Base-by-base conservation (phyloP, 768 basidiomycete genomes). In the Tephrocybe rancida region DNA sequence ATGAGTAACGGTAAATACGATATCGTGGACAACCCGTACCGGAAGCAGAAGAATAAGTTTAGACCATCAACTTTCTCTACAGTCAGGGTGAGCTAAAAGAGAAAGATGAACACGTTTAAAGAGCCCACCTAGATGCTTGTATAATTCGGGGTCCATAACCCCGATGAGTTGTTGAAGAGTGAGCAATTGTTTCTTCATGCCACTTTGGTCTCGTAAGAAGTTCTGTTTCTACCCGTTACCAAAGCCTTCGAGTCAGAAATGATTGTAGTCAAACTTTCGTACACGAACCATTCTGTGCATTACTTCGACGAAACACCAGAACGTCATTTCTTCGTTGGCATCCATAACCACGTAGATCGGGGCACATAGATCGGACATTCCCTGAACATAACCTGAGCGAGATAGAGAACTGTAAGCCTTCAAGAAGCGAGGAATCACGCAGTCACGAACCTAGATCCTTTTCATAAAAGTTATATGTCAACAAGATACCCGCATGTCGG, bases 1-100 rank as follows among this genome's bases (percentile, higher is more conserved):
- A 50, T 47, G 9, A 18, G 25, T 32, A 34, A 50, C 35, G 19
- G 30, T 16, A 37, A 5, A 22, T n/a, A 9, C 14, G 34, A 34
- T 10, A 7, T 21, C 6, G 11, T 6, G 18, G 6, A 1, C n/a
- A 21, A 43, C 18, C 66, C 82, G 62, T 76, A 95, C 84, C 96
- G 85, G 83, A 98, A 99, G 70, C 95, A 98, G 78, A 98, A 98
- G 78, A 98, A 98, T 25, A 98, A 70, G 70, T 98, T 98, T 56
- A 98, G 77, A 1, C 84, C 88, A 56, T 95, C 95, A 1, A 86
- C 90, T 85, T 82, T 98, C 85, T 93, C 78, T 78, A 27, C 6
- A n/a, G 9, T 18, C 14, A 48, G 21, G 27, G 29, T 48, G 43
- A 48, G 25, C 9, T 19, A 46, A n/a, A 27, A 47, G 26, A 34